Conservation (phyloP, 1,284 basidiomycete species). For the Ganoderma leucocontextum region DNA sequence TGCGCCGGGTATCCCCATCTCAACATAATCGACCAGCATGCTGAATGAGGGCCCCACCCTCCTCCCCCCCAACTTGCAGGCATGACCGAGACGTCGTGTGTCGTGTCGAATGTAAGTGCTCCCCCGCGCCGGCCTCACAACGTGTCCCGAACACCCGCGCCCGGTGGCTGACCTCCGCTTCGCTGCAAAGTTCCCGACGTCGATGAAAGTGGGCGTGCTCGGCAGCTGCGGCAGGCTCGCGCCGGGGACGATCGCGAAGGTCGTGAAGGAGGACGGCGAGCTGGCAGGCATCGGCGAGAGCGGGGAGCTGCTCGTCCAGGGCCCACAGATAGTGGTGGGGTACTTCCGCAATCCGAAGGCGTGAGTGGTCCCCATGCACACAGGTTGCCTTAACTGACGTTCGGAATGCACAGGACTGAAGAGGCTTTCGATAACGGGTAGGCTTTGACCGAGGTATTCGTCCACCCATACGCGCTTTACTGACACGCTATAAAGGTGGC, state of each 20-base stretch:
- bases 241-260: slow-evolving; percentile 49
- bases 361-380: slow-evolving; percentile 49
- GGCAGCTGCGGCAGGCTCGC: slow-evolving; percentile 50
- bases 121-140: too few relatives aligned
- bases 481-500: slow-evolving; percentile 48
- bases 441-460: too few relatives aligned
- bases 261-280: slow-evolving; percentile 68
- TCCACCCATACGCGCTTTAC: too few relatives aligned
- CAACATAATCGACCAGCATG: neutral
- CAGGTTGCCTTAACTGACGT: too few relatives aligned
- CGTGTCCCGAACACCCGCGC: too few relatives aligned
- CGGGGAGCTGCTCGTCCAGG: slow-evolving; percentile 69
- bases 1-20: neutral
- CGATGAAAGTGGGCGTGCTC: slow-evolving; percentile 34
- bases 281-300: slow-evolving; percentile 67
- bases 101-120: neutral
- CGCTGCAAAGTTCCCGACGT: slow-evolving; percentile 51
- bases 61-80: slow-evolving; percentile 28
- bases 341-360: slow-evolving; percentile 64
- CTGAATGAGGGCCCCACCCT: neutral
- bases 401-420: slow-evolving; percentile 59
- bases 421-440: slow-evolving; percentile 61
- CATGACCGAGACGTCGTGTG: slow-evolving; percentile 48
- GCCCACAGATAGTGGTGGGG: slow-evolving; percentile 64
- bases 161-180: slow-evolving; percentile 67